Evolutionary conservation across 176 grass and related monocot species (phyloP).

Genomic region (Cenchrus purpureus): DNA sequence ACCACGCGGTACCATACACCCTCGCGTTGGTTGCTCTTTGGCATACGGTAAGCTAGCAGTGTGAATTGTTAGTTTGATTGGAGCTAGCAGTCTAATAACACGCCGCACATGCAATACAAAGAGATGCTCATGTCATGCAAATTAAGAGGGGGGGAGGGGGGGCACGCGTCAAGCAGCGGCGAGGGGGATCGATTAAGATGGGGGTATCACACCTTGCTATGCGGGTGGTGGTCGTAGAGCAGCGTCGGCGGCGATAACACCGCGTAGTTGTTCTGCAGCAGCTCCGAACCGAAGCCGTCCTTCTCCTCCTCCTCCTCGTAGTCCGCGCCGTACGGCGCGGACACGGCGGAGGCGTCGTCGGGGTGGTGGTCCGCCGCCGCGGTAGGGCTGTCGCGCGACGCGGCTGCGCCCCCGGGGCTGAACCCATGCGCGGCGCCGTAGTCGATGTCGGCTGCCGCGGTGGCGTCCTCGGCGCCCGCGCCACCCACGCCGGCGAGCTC

Average conservation of each 20-base stretch:
- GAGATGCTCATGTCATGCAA: constrained; percentile 40
- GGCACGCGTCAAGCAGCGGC: constrained; percentile 22
- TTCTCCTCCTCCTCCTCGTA: neutral
- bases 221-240: constrained; percentile 60
- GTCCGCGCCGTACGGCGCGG: constrained; percentile 18
- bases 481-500: neutral
- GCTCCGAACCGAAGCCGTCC: constrained; percentile 34
- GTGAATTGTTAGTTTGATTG: neutral
- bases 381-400: constrained; percentile 19
- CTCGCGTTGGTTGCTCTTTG: neutral
- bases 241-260: constrained; percentile 55
- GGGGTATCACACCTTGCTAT: constrained; percentile 47
- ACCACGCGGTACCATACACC: constrained; percentile 34
- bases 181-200: neutral
- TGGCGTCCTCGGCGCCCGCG: neutral
- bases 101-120: constrained; percentile 52
- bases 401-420: constrained; percentile 31
- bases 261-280: constrained; percentile 57
- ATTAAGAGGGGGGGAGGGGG: neutral
- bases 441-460: neutral
- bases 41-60: constrained; percentile 14
- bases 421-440: constrained; percentile 8
- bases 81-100: neutral
- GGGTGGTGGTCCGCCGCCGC: neutral
- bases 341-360: neutral